phyloP scores from a whole-genome alignment of 257 asterid genomes.

The Solanum paucissectum region DNA sequence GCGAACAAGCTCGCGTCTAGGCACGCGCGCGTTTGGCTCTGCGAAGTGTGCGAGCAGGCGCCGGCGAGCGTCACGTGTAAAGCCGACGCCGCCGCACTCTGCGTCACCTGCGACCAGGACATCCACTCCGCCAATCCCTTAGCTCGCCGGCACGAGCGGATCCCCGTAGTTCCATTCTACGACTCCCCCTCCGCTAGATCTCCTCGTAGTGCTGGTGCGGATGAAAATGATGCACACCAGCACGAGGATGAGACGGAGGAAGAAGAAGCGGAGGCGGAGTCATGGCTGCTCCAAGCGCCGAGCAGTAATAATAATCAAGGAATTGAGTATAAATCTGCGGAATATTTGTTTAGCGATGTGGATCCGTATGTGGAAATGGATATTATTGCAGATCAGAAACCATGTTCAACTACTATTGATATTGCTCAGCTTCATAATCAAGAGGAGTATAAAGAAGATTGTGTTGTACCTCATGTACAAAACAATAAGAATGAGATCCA shows the following conservation, averaged over 20 bases:
- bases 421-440: background rate
- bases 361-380: constrained; percentile 58
- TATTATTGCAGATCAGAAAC: constrained; percentile 32
- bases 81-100: constrained; percentile 85
- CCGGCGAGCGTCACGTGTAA: constrained; percentile 82
- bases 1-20: constrained; percentile 74
- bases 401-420: background rate
- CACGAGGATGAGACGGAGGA: background rate
- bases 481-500: constrained; percentile 24
- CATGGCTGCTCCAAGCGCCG: constrained; percentile 40
- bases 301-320: background rate
- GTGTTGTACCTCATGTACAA: constrained; percentile 58
- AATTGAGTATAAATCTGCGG: constrained; percentile 31
- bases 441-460: constrained; percentile 31
- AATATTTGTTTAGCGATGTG: constrained; percentile 37
- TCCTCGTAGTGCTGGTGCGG: background rate
- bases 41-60: constrained; percentile 87
- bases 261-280: constrained; percentile 17
- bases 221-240: background rate
- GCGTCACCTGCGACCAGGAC: constrained; percentile 70
- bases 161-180: constrained; percentile 55
- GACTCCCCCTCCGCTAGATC: constrained; percentile 33
- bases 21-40: constrained; percentile 67
- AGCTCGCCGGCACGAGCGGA: constrained; percentile 79
- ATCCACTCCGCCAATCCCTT: constrained; percentile 88